Conservation (phyloP, 2,329 filamentous ascomycete species). For the Colletotrichum scovillei region DNA sequence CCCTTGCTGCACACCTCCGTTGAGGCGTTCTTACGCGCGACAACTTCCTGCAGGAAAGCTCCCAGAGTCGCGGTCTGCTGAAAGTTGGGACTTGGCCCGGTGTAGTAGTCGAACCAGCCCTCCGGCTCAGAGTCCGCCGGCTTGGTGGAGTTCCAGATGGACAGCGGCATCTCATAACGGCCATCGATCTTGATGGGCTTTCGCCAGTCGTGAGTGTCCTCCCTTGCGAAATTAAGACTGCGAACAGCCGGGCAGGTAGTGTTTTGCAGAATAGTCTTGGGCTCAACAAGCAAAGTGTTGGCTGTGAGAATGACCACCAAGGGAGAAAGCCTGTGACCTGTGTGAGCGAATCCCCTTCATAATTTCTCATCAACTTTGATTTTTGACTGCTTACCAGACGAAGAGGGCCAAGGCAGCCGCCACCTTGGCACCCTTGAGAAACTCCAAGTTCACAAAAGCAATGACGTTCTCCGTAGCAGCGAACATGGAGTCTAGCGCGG, state of each 20-base stretch:
- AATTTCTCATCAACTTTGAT: no score
- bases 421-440: constrained; percentile 45
- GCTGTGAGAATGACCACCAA: constrained; percentile 53
- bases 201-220: constrained; percentile 49
- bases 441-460: constrained; percentile 43
- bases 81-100: constrained; percentile 40
- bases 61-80: constrained; percentile 44
- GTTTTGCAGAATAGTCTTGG: constrained; percentile 40
- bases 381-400: constrained; percentile 42
- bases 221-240: constrained; percentile 47
- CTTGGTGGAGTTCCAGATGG: constrained; percentile 47
- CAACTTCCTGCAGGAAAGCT: constrained; percentile 40
- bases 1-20: constrained; percentile 45
- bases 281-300: constrained; percentile 48
- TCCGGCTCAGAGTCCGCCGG: constrained; percentile 35
- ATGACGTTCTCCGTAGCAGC: constrained; percentile 46
- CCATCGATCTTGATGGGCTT: constrained; percentile 44
- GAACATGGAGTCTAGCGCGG: constrained; percentile 44
- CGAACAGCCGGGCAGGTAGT: constrained; percentile 44
- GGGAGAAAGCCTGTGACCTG: constrained; percentile 42
- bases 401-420: constrained; percentile 47
- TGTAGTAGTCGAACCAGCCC: constrained; percentile 48
- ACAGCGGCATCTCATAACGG: constrained; percentile 43
- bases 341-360: not conserved
- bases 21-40: constrained; percentile 42